Percentiles rank a stretch among this genome's conserved stretches.
Conservation (phyloP, 495 filamentous ascomycete genomes). For the Copromyces sp. region DNA sequence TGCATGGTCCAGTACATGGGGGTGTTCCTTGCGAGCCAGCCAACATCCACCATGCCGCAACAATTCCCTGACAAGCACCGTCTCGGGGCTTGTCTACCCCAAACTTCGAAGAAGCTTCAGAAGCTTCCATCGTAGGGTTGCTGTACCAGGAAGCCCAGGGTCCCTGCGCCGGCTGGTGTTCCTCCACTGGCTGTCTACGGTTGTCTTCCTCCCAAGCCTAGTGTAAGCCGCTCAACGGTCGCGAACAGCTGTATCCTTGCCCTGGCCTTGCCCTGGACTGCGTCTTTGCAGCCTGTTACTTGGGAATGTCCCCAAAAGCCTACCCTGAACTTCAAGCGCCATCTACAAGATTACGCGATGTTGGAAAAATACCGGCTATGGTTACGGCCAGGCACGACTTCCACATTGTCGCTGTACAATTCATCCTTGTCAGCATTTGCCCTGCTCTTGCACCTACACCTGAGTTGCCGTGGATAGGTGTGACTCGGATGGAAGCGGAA, state of each 20-base stretch:
- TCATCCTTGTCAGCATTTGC: background rate
- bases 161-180: background rate
- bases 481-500: background rate
- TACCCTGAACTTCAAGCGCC: background rate
- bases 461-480: background rate
- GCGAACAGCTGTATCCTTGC: background rate
- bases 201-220: background rate
- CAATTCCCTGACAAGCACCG: background rate
- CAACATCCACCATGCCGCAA: background rate
- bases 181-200: background rate
- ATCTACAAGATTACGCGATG: background rate
- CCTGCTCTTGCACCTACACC: background rate
- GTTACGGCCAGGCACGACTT: background rate
- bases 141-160: background rate
- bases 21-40: background rate
- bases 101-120: background rate
- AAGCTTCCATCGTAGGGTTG: background rate
- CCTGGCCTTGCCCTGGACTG: background rate
- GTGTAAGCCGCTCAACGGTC: background rate
- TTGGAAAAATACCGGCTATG: background rate
- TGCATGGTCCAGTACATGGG: constrained; percentile 17
- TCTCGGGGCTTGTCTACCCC: background rate
- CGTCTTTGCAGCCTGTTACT: background rate
- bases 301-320: background rate
- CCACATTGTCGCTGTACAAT: background rate